Percentiles rank a stretch among this genome's conserved stretches.
These are phyloP conservation scores for Lactarius hengduanensis DNA, from an alignment of 768 basidiomycete genomes.

Conservation along the genomic window DNA sequence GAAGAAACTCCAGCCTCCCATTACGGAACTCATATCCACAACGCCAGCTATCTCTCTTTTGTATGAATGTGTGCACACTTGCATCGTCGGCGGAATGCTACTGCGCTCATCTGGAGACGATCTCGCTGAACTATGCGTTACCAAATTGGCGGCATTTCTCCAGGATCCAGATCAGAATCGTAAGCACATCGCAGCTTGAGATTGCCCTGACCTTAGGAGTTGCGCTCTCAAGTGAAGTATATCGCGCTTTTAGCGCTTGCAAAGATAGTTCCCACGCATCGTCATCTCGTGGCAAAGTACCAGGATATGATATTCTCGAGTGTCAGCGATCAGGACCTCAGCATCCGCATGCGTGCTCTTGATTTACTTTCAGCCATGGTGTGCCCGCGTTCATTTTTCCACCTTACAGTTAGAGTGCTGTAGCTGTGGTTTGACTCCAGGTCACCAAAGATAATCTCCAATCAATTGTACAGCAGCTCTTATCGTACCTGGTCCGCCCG, in stretches of 20 bases:
- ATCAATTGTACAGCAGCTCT: conserved; percentile 84
- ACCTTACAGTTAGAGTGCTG: conserved; percentile 1
- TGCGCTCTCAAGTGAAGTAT: conserved; percentile 76
- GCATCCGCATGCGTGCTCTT: conserved; percentile 93
- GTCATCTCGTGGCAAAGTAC: conserved; percentile 86
- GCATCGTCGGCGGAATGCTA: conserved; percentile 96
- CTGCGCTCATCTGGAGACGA: conserved; percentile 72
- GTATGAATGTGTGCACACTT: conserved; percentile 98
- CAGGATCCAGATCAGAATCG: conserved; percentile 94
- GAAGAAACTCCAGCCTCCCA: conserved; percentile 89
- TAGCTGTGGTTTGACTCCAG: conserved; percentile 42
- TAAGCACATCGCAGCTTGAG: conserved; percentile 44
- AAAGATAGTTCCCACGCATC: conserved; percentile 92
- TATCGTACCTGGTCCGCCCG: conserved; percentile 75
- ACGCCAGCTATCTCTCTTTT: conserved; percentile 93
- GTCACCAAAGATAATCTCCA: conserved; percentile 82
- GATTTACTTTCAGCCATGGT: conserved; percentile 95
- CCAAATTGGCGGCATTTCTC: conserved; percentile 89
- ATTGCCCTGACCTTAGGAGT: conserved; percentile 5
- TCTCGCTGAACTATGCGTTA: conserved; percentile 84
- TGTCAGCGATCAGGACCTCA: conserved; percentile 90
- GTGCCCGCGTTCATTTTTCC: conserved; percentile 11
- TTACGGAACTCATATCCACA: conserved; percentile 93
- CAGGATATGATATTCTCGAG: conserved; percentile 89
- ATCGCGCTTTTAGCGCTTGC: conserved; percentile 93